A percentile compares a stretch with the other conserved stretches of the same genome.
These are phyloP conservation scores for Neurospora cerealis DNA, from an alignment of 495 filamentous ascomycete species.

Conservation along the genomic window DNA sequence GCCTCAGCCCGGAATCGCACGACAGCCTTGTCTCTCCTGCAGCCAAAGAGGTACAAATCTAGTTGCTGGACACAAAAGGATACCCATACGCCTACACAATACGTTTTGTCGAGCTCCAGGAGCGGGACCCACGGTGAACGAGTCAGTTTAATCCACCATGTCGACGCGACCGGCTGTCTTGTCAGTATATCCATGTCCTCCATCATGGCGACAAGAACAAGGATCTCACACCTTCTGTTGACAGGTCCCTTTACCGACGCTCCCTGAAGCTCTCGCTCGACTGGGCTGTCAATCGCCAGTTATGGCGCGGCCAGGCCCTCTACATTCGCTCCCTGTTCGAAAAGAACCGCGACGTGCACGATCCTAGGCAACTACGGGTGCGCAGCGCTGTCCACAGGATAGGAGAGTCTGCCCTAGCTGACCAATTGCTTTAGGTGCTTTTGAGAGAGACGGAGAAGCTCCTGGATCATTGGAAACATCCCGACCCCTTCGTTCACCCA, in stretches of 20 bases:
- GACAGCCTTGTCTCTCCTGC: background rate
- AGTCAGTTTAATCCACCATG: slow-evolving; percentile 24
- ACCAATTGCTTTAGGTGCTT: slow-evolving; percentile 45
- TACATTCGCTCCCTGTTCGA: slow-evolving; percentile 96
- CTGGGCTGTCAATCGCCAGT: slow-evolving; percentile 81
- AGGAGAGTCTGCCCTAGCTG: background rate
- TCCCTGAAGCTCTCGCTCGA: slow-evolving; percentile 87
- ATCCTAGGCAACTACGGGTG: slow-evolving; percentile 84
- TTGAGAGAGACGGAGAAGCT: slow-evolving; percentile 79
- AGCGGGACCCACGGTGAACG: background rate
- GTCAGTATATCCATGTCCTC: slow-evolving; percentile 20
- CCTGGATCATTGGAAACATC: slow-evolving; percentile 92
- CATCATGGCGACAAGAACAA: background rate
- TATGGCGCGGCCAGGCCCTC: slow-evolving; percentile 91
- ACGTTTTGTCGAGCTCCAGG: background rate
- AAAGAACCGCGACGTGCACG: slow-evolving; percentile 75
- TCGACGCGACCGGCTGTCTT: slow-evolving; percentile 35
- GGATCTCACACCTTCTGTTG: slow-evolving; percentile 5
- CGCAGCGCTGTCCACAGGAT: slow-evolving; percentile 3
- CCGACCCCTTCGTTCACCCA: slow-evolving; percentile 80
- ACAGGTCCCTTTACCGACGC: slow-evolving; percentile 84
- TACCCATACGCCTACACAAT: background rate
- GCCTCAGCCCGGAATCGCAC: background rate
- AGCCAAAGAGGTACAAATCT: background rate
- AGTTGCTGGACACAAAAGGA: background rate